These are phyloP conservation scores for Psilocybe cyanescens DNA, from an alignment of 768 basidiomycete species.

Conservation along the genomic window DNA sequence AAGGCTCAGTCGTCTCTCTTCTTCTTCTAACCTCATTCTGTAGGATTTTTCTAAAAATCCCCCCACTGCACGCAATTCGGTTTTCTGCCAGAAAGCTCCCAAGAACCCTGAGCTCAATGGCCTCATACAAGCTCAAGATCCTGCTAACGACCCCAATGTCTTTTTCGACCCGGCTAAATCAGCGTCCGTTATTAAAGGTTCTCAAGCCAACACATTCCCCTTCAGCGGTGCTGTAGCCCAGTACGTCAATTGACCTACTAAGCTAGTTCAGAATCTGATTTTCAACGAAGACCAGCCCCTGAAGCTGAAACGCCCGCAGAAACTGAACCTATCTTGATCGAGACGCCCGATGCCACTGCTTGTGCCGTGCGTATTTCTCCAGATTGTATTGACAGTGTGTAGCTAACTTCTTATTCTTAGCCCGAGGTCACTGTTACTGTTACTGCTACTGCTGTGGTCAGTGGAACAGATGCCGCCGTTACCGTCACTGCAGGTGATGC, in stretches of 20 bases:
- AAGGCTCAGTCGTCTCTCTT: not conserved
- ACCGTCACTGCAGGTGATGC: constrained; percentile 30
- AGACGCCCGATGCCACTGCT: constrained; percentile 10
- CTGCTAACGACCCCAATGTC: constrained; percentile 51
- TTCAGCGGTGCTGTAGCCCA: constrained; percentile 35
- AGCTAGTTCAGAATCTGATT: not conserved
- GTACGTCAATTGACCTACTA: constrained; percentile 2
- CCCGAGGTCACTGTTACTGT: constrained; percentile 40
- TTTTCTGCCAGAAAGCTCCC: constrained; percentile 60
- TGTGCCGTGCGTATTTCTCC: constrained; percentile 24
- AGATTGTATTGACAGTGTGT: not conserved
- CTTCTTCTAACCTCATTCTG: not conserved
- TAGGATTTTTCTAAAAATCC: constrained; percentile 60
- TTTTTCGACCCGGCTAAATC: constrained; percentile 51
- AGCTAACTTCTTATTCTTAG: constrained; percentile 11
- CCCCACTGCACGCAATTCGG: constrained; percentile 52
- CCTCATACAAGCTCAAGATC: constrained; percentile 56
- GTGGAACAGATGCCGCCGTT: constrained; percentile 29
- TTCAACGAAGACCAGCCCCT: not conserved
- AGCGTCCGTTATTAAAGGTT: constrained; percentile 46
- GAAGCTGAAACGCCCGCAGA: not conserved
- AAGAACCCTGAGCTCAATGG: constrained; percentile 52
- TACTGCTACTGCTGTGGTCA: constrained; percentile 29
- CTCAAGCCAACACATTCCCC: constrained; percentile 50
- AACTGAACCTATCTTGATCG: constrained; percentile 12